phyloP scores from a whole-genome alignment of 1,139 yeast genomes.

The Saccharomyces uvarum region DNA sequence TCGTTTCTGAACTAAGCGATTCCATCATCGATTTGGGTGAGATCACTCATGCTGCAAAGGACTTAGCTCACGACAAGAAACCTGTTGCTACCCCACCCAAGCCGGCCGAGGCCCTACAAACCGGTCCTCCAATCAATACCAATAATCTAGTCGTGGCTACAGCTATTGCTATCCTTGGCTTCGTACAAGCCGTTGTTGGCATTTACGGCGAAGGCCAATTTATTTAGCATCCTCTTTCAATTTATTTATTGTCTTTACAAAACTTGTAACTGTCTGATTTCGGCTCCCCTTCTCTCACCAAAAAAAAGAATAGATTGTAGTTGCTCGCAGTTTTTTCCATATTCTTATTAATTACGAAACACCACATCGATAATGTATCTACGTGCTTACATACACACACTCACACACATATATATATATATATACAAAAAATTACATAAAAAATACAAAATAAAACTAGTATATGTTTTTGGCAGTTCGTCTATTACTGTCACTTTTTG shows the following conservation, averaged over 20 bases:
- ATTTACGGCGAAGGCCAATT: constrained; percentile 29
- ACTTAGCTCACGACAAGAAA: constrained; percentile 7
- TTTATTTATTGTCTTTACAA: constrained; percentile 10
- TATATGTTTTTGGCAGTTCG: background rate
- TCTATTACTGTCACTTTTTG: background rate
- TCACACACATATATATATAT: background rate
- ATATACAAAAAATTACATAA: background rate
- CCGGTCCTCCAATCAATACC: constrained; percentile 11
- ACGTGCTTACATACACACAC: background rate
- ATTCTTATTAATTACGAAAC: background rate
- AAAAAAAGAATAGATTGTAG: background rate
- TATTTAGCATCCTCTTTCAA: constrained; percentile 1
- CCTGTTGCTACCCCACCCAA: constrained; percentile 7
- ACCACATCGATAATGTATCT: background rate
- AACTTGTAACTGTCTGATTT: constrained; percentile 2
- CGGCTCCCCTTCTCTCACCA: background rate
- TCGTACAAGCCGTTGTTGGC: constrained; percentile 27
- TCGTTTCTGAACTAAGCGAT: constrained; percentile 16
- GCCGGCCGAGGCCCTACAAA: constrained; percentile 8
- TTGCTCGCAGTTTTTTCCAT: background rate
- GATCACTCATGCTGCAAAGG: constrained; percentile 1
- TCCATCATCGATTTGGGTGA: constrained; percentile 28
- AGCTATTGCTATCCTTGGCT: constrained; percentile 20
- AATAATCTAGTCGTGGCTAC: constrained; percentile 15
- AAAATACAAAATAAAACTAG: background rate